Base-by-base conservation (phyloP, 108 stramenopile genomes). In the Fragilariopsis cylindrus region DNA sequence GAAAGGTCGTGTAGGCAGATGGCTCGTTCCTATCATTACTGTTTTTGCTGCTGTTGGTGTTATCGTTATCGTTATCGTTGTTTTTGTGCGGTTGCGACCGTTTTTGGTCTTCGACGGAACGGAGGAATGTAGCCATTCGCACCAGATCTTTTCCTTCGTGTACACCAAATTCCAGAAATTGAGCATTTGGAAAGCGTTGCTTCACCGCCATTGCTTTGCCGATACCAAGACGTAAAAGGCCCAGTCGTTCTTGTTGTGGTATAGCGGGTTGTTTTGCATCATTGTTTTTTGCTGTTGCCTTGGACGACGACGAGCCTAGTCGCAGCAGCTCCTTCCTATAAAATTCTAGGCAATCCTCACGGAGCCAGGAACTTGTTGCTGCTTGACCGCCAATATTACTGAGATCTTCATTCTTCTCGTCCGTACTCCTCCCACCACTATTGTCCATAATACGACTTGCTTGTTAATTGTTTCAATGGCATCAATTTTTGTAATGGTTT, bases 161-260 rank as follows among this genome's bases (percentile, higher is more conserved):
- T 42, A 76, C 76, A 5, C 76, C 76, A 62, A 76, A 76, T 63
- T 76, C 76, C 1, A 76, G 57, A 30, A 71, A 70, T n/a, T 45
- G 69, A 15, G 70, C 69, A 16, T 70, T 11, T 13, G 56, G 70
- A 44, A 63, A 52, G 5, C 62, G 62, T 41, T 63, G 11, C 12
- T 45, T 30, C 15, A 63, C 43, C 7, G 7, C 5, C 62, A 45
- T 41, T 42, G 62, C 40, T n/a, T 40, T 11, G 62, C 13, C 42
- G 43, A 63, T 63, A 5, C 42, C 62, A 5, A 41, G 62, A n/a
- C 62, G 40, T 44, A 63, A 40, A n/a, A 63, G 42, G 11, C 42
- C 42, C 6, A 63, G n/a, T 5, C 62, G 62, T 3, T 63, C 62
- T 4, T 41, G 6, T n/a, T 16, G 43, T 1, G 30, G 62, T 60